Evolutionary conservation across 164 flowering plant species (phyloP).

Genomic region (Aristolochia californica): DNA sequence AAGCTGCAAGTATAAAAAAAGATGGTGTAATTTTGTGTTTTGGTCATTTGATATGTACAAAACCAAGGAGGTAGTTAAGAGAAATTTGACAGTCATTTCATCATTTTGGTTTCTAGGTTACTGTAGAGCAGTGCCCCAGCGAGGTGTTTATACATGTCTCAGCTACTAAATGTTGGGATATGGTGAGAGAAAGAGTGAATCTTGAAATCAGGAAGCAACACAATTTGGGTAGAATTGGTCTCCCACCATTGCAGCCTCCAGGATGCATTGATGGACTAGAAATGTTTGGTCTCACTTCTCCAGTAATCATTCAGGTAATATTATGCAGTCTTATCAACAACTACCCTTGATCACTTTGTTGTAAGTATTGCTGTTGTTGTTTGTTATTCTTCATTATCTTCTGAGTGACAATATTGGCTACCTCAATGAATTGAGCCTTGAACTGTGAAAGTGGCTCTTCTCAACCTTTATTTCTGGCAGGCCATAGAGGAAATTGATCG

Average conservation of each 20-base stretch:
- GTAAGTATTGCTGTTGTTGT: background rate
- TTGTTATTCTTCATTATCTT: background rate
- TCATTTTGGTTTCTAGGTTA: slow-evolving; percentile 39
- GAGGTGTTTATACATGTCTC: slow-evolving; percentile 74
- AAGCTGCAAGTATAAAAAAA: too few relatives aligned
- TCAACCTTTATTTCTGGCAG: slow-evolving; percentile 5
- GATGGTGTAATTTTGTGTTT: background rate
- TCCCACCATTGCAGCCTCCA: slow-evolving; percentile 88
- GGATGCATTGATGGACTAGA: slow-evolving; percentile 84
- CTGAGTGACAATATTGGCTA: background rate
- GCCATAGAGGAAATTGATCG: slow-evolving; percentile 45
- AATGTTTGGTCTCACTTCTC: slow-evolving; percentile 94
- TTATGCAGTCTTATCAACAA: background rate
- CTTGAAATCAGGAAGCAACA: slow-evolving; percentile 71
- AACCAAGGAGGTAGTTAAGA: too few relatives aligned
- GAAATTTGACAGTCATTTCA: too few relatives aligned
- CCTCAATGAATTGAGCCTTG: background rate
- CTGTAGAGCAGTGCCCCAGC: slow-evolving; percentile 48
- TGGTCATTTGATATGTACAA: too few relatives aligned
- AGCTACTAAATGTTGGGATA: slow-evolving; percentile 79
- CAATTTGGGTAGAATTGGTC: slow-evolving; percentile 40
- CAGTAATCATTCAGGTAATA: slow-evolving; percentile 74
- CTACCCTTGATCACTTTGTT: background rate
- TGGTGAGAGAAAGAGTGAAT: slow-evolving; percentile 88
- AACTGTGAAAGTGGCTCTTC: background rate